A percentile compares a stretch with the other conserved stretches of the same genome.
Evolutionary conservation across 768 basidiomycete species (phyloP).

Genomic region (Serpula lacrymans): DNA sequence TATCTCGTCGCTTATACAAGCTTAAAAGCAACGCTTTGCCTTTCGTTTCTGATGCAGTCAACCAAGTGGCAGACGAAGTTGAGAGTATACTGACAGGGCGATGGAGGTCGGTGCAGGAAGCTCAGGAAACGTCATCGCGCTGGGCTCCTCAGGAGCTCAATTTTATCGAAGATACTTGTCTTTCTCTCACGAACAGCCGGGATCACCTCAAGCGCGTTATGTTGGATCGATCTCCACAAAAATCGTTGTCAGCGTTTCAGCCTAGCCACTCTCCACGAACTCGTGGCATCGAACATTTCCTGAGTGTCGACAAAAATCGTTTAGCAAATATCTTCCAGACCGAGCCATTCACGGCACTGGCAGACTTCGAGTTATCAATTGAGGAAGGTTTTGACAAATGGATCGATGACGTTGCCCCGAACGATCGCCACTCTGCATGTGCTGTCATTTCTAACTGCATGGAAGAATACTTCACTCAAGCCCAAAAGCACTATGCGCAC

Average conservation of each 20-base stretch:
- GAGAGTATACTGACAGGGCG: conserved; percentile 23
- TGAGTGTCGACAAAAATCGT: neutral
- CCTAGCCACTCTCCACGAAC: too few species aligned
- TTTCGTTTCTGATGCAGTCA: conserved; percentile 13
- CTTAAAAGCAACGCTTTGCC: conserved; percentile 14
- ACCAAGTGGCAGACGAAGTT: conserved; percentile 12
- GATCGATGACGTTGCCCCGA: conserved; percentile 18
- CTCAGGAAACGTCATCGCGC: conserved; percentile 18
- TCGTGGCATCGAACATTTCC: too few species aligned
- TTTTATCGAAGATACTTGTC: conserved; percentile 24
- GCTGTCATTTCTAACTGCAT: conserved; percentile 24
- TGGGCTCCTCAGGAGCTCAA: conserved; percentile 25
- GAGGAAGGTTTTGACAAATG: conserved; percentile 29
- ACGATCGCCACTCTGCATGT: conserved; percentile 10
- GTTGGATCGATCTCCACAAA: neutral
- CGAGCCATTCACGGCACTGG: conserved; percentile 20
- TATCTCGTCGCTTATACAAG: conserved; percentile 21
- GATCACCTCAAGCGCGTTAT: conserved; percentile 17
- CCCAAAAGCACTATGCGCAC: conserved; percentile 22
- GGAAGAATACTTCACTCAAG: conserved; percentile 20
- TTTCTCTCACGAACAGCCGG: conserved; percentile 29
- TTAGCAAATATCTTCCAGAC: neutral
- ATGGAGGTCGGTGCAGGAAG: conserved; percentile 29
- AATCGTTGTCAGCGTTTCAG: conserved; percentile 9
- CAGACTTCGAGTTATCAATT: conserved; percentile 36